Evolutionary conservation across 1,284 basidiomycete species (phyloP).

Genomic region (Cutaneotrichosporon arboriforme): DNA sequence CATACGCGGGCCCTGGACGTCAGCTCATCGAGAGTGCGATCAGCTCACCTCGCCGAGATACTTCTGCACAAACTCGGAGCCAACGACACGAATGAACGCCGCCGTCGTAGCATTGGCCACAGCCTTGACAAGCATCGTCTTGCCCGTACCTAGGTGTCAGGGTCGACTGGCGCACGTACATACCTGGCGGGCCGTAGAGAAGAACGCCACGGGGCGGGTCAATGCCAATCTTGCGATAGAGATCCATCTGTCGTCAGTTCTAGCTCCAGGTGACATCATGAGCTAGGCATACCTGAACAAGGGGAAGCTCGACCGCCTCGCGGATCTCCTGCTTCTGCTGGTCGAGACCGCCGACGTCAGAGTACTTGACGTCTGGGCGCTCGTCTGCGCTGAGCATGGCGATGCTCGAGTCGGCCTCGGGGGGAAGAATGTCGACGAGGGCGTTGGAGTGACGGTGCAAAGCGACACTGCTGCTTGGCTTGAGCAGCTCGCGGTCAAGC

Average conservation of each 20-base stretch:
- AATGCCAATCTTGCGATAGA: constrained; percentile 99
- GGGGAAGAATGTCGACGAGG: constrained; percentile 95
- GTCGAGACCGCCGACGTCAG: constrained; percentile 95
- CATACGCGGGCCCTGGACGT: constrained; percentile 80
- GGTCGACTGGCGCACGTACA: constrained; percentile 18
- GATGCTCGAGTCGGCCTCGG: constrained; percentile 97
- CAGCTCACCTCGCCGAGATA: constrained; percentile 77
- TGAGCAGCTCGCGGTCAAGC: constrained; percentile 92
- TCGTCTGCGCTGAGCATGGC: constrained; percentile 89
- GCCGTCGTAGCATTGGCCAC: constrained; percentile 99
- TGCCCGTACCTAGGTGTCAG: constrained; percentile 73
- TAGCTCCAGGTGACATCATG: not conserved
- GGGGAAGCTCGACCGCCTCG: constrained; percentile 96
- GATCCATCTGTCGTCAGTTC: constrained; percentile 66
- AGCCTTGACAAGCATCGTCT: constrained; percentile 95
- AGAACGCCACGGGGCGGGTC: constrained; percentile 94
- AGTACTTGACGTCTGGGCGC: constrained; percentile 83
- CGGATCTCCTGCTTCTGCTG: constrained; percentile 98
- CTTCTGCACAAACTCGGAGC: constrained; percentile 98
- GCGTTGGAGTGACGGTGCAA: constrained; percentile 98
- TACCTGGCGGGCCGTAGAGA: constrained; percentile 87
- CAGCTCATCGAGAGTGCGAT: not conserved
- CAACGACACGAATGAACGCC: constrained; percentile 95
- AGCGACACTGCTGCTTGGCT: constrained; percentile 94
- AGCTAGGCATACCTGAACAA: constrained; percentile 56